These are phyloP conservation scores for Ceratocystis albifundus DNA, from an alignment of 2,329 filamentous ascomycete genomes.

Conservation along the genomic window DNA sequence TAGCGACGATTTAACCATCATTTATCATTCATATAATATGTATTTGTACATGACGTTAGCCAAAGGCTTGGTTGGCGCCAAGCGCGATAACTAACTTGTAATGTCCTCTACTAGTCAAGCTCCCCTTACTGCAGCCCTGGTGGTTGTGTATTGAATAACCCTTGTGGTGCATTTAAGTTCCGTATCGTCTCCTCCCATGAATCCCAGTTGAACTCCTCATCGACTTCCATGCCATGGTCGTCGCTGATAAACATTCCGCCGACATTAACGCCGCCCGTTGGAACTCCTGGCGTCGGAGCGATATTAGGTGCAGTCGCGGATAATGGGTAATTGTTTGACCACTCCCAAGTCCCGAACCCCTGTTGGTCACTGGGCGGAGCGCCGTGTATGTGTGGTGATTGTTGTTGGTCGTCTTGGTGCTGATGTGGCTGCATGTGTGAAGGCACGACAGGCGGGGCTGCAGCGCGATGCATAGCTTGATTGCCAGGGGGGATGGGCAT, in stretches of 20 bases:
- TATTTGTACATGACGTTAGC: background rate
- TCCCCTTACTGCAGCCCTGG: slow-evolving; percentile 15
- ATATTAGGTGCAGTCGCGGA: background rate
- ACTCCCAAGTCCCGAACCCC: slow-evolving; percentile 9
- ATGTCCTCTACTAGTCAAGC: background rate
- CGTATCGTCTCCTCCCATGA: slow-evolving; percentile 19
- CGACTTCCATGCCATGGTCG: slow-evolving; percentile 21
- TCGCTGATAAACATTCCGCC: background rate
- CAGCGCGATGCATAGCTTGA: slow-evolving; percentile 1
- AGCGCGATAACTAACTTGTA: too few species aligned
- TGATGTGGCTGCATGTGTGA: slow-evolving; percentile 13
- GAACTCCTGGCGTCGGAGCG: background rate
- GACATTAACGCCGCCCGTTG: background rate
- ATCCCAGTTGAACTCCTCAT: slow-evolving; percentile 19
- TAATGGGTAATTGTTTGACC: slow-evolving; percentile 3
- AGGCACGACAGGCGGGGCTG: slow-evolving; percentile 8
- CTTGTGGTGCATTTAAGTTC: slow-evolving; percentile 3
- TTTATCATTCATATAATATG: background rate
- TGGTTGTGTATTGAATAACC: slow-evolving; percentile 11
- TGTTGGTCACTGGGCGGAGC: background rate
- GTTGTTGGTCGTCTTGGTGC: background rate
- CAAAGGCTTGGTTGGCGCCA: background rate
- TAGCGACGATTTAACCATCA: background rate
- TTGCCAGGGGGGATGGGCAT: background rate
- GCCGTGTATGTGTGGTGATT: slow-evolving; percentile 8